Evolutionary conservation across 2,329 filamentous ascomycete genomes (phyloP).

Genomic region (Penicillium sp.): DNA sequence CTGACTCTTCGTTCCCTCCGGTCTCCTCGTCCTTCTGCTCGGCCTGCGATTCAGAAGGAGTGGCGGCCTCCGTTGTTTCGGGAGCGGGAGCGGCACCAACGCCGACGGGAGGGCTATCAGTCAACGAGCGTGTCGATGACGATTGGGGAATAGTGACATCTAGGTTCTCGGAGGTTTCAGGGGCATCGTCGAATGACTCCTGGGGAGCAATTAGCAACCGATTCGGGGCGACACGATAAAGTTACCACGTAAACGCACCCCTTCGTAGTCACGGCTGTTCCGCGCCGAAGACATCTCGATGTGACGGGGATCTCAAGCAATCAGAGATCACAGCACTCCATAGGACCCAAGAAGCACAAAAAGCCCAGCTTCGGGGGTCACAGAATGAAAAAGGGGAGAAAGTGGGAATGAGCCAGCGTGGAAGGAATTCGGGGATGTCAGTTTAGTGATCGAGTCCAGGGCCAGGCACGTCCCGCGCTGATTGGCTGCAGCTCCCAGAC

Average conservation of each 20-base stretch:
- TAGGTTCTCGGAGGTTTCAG: conserved; percentile 43
- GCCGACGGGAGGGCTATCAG: conserved; percentile 44
- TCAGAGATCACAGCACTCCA: conserved; percentile 17
- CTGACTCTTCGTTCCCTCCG: conserved; percentile 5
- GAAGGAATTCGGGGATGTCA: conserved; percentile 19
- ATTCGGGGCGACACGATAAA: conserved; percentile 15
- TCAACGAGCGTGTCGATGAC: conserved; percentile 62
- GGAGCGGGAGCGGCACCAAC: conserved; percentile 40
- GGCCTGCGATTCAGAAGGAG: conserved; percentile 28
- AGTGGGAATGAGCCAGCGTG: conserved; percentile 14
- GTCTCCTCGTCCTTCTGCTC: conserved; percentile 19
- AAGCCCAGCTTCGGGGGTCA: conserved; percentile 11
- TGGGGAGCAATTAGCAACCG: conserved; percentile 33
- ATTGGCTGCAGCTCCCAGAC: conserved; percentile 18
- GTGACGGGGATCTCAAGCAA: conserved; percentile 15
- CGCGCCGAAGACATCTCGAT: conserved; percentile 38
- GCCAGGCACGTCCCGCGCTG: conserved; percentile 20
- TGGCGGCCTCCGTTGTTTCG: conserved; percentile 33
- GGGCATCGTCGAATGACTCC: conserved; percentile 82
- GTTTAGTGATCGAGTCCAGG: conserved; percentile 19
- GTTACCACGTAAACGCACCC: no score
- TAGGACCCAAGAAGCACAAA: conserved; percentile 13
- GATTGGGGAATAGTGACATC: conserved; percentile 34
- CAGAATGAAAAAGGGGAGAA: conserved; percentile 6
- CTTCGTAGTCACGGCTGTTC: conserved; percentile 45